Percentiles rank a stretch among this genome's conserved stretches.
These are phyloP conservation scores for Thalassiosira hispida DNA, from an alignment of 352 stramenopile species.

Conservation along the genomic window DNA sequence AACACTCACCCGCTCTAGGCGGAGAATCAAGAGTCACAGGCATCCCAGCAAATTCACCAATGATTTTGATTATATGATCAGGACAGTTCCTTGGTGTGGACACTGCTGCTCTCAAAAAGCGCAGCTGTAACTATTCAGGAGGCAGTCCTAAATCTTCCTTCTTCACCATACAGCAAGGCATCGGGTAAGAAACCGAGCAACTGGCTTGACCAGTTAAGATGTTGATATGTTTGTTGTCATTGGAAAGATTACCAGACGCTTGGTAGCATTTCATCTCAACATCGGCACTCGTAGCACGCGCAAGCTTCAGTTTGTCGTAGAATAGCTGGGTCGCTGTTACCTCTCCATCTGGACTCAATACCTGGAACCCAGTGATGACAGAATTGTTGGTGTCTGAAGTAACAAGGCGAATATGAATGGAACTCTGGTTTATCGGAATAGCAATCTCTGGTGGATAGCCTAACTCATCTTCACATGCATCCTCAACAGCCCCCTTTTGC, in stretches of 20 bases:
- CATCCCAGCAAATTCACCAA: not conserved
- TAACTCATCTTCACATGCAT: not conserved
- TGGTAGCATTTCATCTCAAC: not conserved
- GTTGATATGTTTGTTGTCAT: constrained; percentile 3
- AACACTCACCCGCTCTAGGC: not conserved
- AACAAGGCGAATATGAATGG: not conserved
- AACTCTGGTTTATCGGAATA: not conserved
- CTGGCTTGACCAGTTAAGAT: not conserved
- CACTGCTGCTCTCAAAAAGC: not conserved
- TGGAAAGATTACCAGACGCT: not conserved
- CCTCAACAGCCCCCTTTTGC: not conserved
- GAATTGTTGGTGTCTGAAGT: not conserved
- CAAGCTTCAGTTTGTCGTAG: not conserved
- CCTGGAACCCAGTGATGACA: not conserved
- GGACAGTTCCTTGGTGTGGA: not conserved
- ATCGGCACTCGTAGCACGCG: not conserved
- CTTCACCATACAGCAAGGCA: not conserved
- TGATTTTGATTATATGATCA: not conserved
- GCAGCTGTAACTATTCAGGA: not conserved
- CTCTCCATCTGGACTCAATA: not conserved
- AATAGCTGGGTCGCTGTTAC: not conserved
- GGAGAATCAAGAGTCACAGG: not conserved
- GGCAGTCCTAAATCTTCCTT: not conserved
- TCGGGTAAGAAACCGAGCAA: not conserved
- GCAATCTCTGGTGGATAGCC: not conserved